These are phyloP conservation scores for Guillardia theta DNA, from an alignment of 78 protist species.

Conservation along the genomic window DNA sequence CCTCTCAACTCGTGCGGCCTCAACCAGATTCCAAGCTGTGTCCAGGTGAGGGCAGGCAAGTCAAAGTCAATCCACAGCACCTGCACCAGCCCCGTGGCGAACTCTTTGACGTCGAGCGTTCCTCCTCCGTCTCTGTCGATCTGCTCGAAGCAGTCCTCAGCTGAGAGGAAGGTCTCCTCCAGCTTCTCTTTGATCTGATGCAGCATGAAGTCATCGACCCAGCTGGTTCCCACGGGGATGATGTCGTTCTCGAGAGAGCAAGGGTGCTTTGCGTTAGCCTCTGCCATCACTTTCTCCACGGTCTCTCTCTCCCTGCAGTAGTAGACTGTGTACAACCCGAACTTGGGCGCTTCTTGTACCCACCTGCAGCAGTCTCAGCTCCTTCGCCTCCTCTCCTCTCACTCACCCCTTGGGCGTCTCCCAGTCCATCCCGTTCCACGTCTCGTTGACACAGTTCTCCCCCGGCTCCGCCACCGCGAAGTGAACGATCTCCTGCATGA, in stretches of 20 bases:
- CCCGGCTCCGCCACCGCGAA: neutral
- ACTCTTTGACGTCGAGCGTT: neutral
- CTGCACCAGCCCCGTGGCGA: neutral
- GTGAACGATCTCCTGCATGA: neutral
- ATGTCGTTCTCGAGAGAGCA: neutral
- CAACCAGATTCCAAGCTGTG: neutral
- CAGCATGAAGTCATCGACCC: neutral
- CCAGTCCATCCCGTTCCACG: neutral
- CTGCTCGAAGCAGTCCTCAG: neutral
- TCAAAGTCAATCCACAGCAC: neutral
- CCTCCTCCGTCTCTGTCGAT: constrained; percentile 14
- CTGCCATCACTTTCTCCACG: neutral
- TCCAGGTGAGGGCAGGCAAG: neutral
- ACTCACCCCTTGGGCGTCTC: neutral
- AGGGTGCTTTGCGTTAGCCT: neutral
- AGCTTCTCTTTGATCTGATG: neutral
- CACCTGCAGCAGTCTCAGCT: neutral
- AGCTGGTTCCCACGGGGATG: neutral
- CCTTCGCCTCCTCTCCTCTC: neutral
- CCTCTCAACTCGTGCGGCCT: neutral
- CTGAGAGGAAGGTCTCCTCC: neutral
- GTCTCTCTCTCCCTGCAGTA: neutral
- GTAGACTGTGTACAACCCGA: neutral
- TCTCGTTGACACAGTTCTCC: neutral
- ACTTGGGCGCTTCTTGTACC: neutral